Percentiles rank a stretch among this genome's conserved stretches.
These are phyloP conservation scores for Laguncularia racemosa DNA, from an alignment of 345 rosid species.

Conservation along the genomic window DNA sequence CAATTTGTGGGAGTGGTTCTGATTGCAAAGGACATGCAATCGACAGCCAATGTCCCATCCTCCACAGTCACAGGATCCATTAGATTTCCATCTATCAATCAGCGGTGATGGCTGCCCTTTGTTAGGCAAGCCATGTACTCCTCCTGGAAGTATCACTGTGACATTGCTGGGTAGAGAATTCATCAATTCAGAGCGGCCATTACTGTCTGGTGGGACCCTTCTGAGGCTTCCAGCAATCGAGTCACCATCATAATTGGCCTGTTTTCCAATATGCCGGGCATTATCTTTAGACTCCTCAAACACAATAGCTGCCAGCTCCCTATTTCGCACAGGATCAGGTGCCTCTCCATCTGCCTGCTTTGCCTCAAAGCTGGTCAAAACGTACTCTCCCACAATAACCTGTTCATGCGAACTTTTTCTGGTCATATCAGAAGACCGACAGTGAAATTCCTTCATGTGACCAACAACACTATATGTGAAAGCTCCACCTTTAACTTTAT, in stretches of 20 bases:
- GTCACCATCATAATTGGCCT: slow-evolving; percentile 10
- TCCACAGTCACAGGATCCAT: slow-evolving; percentile 88
- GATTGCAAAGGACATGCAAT: slow-evolving; percentile 38
- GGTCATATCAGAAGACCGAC: slow-evolving; percentile 17
- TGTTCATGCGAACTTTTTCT: slow-evolving; percentile 22
- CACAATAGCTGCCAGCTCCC: slow-evolving; percentile 68
- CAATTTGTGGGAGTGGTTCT: slow-evolving; percentile 13
- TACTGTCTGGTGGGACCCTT: slow-evolving; percentile 15
- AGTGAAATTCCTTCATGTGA: slow-evolving; percentile 43
- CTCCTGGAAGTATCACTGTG: slow-evolving; percentile 69
- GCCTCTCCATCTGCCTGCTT: slow-evolving; percentile 29
- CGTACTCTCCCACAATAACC: slow-evolving; percentile 44
- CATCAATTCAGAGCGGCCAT: slow-evolving; percentile 15
- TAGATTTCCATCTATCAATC: slow-evolving; percentile 64
- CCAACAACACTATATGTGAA: slow-evolving; percentile 46
- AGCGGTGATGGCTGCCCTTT: slow-evolving; percentile 56
- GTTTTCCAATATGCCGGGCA: slow-evolving; percentile 4
- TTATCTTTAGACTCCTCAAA: slow-evolving; percentile 4
- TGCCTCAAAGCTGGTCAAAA: slow-evolving; percentile 41
- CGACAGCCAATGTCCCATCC: slow-evolving; percentile 97
- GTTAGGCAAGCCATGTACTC: slow-evolving; percentile 60
- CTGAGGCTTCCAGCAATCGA: not conserved
- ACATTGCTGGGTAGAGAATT: slow-evolving; percentile 12
- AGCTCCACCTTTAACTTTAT: slow-evolving; percentile 47
- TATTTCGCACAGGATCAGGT: slow-evolving; percentile 14